These are phyloP conservation scores for Chaetothyriales sp. DNA, from an alignment of 2,329 filamentous ascomycete genomes.

Conservation along the genomic window DNA sequence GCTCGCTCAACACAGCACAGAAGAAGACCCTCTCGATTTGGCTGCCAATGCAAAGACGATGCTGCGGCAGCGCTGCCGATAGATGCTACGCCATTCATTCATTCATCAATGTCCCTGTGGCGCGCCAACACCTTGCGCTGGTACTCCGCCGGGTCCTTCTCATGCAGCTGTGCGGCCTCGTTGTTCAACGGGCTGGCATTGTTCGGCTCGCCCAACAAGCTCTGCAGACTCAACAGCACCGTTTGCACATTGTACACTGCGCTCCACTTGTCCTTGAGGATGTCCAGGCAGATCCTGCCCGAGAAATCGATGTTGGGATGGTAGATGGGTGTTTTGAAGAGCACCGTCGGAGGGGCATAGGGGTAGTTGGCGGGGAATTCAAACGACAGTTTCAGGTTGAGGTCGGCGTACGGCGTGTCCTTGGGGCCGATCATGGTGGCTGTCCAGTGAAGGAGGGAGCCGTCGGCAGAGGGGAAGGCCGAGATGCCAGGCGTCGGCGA, in stretches of 20 bases:
- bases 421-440: conserved; percentile 85
- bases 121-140: conserved; percentile 57
- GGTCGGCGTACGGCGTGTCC: conserved; percentile 77
- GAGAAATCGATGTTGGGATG: conserved; percentile 98
- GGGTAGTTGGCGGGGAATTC: conserved; percentile 87
- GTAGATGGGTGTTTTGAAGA: conserved; percentile 98
- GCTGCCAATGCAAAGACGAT: too few species aligned
- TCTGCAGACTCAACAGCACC: conserved; percentile 84
- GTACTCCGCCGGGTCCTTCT: conserved; percentile 74
- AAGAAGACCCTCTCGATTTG: too few species aligned
- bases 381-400: conserved; percentile 86
- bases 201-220: conserved; percentile 89
- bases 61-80: too few species aligned
- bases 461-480: conserved; percentile 81
- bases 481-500: conserved; percentile 85
- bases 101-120: conserved; percentile 44
- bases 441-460: conserved; percentile 83
- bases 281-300: conserved; percentile 91
- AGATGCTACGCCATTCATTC: neutral
- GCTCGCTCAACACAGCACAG: too few species aligned
- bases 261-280: conserved; percentile 98
- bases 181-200: conserved; percentile 93
- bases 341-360: conserved; percentile 75
- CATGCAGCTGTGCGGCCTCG: conserved; percentile 92
- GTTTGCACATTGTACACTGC: conserved; percentile 94